Evolutionary conservation across 768 basidiomycete species (phyloP), one percentile per base, ranked within the genome.

Genomic region (Hypholoma sublateritium): DNA sequence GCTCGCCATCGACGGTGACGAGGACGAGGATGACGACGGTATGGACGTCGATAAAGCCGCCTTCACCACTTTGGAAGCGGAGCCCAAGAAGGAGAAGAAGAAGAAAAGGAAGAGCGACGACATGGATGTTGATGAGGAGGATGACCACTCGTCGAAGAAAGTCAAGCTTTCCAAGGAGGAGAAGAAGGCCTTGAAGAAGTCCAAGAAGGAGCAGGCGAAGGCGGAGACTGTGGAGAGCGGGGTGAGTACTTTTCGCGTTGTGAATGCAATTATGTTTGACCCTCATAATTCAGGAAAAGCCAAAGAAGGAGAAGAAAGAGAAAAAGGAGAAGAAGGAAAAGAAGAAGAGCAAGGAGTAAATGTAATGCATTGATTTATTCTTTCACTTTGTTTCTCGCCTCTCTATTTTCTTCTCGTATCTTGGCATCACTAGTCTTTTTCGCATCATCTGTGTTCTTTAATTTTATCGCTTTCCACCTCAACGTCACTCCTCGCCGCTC

Each of bases 161-260:
- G 77, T 79, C 56, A 91, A 91, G 75, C 64, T 89, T 47, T 86
- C 86, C 19, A 92, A 91, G 72, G 89, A 91, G 73, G 90, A 93
- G 74, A 91, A 91, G 79, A 91, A 89, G 76, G 87, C 89, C 16
- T 71, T 88, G 69, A 92, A 90, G 72, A 91, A 88, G 72, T 86
- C 85, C 43, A 81, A 81, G 69, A 90, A 90, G 74, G 80, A 83
- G 64, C 76, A 83, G 62, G 80, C 74, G n/a, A 85, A 83, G 69
- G 72, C 67, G 34, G 80, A 80, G 61, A 78, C 72, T 17, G 78
- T 62, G 17, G 76, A 73, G 58, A 80, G 24, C 42, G 59, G 60
- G 60, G 64, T 61, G 55, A 60, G 63, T 62, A 12, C 59, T 56
- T 22, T 13, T 39, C 9, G 48, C 22, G 28, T 52, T 48, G 22